phyloP scores from a whole-genome alignment of 2,329 filamentous ascomycete species.

The Emydomyces testavorans region DNA sequence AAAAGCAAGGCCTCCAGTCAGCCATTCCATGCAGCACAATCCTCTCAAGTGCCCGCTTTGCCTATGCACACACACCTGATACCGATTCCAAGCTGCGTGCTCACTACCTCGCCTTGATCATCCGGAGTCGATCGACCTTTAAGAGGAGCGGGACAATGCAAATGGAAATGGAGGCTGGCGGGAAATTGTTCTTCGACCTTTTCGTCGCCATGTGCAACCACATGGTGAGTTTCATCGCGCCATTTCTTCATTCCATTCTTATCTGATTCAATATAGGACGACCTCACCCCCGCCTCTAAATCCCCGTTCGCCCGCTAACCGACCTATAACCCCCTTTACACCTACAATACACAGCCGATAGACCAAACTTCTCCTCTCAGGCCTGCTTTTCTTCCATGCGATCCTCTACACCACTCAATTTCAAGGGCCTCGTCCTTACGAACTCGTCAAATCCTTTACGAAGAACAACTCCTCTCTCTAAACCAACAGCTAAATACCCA shows the following conservation, averaged over 20 bases:
- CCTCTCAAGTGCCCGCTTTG: slow-evolving; percentile 73
- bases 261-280: slow-evolving; percentile 19
- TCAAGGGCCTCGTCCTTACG: neutral
- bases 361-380: neutral
- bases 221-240: slow-evolving; percentile 48
- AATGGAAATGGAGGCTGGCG: slow-evolving; percentile 80
- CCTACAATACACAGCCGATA: neutral
- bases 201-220: slow-evolving; percentile 91
- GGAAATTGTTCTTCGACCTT: slow-evolving; percentile 81
- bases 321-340: neutral
- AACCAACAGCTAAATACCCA: neutral
- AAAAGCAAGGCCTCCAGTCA: slow-evolving; percentile 80
- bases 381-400: neutral
- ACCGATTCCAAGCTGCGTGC: slow-evolving; percentile 81
- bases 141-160: slow-evolving; percentile 94
- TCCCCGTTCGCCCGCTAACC: slow-evolving; percentile 18
- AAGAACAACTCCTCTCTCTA: neutral
- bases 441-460: neutral
- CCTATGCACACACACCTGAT: slow-evolving; percentile 79
- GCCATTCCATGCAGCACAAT: slow-evolving; percentile 79
- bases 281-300: slow-evolving; percentile 18
- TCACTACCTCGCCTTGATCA: slow-evolving; percentile 86
- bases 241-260: slow-evolving; percentile 6
- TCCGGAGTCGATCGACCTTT: slow-evolving; percentile 75
- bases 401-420: neutral